Evolutionary conservation across 2,329 filamentous ascomycete species (phyloP).

Genomic region (Monosporascus sp.): DNA sequence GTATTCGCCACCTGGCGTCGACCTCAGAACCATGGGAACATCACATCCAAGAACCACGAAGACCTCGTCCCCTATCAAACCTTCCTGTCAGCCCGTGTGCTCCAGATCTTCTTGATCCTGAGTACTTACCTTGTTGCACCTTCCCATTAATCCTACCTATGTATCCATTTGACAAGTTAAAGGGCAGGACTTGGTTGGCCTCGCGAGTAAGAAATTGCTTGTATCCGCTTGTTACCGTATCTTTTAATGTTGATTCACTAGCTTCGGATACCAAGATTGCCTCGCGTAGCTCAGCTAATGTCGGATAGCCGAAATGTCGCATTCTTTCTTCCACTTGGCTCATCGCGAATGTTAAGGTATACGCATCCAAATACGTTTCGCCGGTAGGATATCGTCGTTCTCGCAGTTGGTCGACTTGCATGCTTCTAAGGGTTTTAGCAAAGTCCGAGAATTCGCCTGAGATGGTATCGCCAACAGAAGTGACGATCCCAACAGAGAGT

Average conservation of each 20-base stretch:
- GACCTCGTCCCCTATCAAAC: constrained; percentile 10
- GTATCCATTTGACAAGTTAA: constrained; percentile 6
- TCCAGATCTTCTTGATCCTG: background rate
- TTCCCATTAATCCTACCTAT: constrained; percentile 1
- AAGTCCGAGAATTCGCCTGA: background rate
- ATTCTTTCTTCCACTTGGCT: background rate
- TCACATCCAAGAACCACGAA: constrained; percentile 12
- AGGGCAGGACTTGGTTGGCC: background rate
- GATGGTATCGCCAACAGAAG: background rate
- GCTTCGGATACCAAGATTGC: background rate
- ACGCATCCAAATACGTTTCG: constrained; percentile 9
- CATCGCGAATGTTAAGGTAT: constrained; percentile 4
- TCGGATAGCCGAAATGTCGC: background rate
- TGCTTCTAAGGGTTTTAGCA: background rate
- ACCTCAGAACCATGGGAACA: constrained; percentile 9
- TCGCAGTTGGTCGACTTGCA: background rate
- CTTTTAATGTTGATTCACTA: background rate
- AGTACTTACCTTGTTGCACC: constrained; percentile 5
- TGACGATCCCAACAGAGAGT: constrained; percentile 4
- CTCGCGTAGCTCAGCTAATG: background rate
- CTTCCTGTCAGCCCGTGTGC: background rate
- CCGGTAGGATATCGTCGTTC: constrained; percentile 6
- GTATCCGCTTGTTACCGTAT: no score
- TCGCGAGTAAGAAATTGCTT: background rate
- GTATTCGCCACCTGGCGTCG: constrained; percentile 3